These are phyloP conservation scores for Aspergillus fumigatus DNA, from an alignment of 2,329 filamentous ascomycete genomes.

Conservation along the genomic window DNA sequence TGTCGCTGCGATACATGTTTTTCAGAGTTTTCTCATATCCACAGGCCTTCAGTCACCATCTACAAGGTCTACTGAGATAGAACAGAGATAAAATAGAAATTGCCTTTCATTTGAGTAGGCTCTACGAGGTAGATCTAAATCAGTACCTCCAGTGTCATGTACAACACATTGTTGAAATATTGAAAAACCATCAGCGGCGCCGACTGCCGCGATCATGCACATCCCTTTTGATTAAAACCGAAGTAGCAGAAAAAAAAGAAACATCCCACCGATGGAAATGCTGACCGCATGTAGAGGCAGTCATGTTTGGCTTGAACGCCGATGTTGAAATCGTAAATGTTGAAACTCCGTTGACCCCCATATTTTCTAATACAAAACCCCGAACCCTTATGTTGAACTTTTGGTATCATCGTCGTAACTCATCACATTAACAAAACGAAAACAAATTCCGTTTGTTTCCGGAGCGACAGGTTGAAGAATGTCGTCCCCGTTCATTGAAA, in stretches of 20 bases:
- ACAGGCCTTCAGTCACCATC: not conserved
- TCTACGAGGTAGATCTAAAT: constrained; percentile 6
- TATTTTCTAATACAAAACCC: constrained; percentile 35
- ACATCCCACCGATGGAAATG: constrained; percentile 9
- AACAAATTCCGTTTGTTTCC: constrained; percentile 17
- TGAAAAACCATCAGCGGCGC: constrained; percentile 16
- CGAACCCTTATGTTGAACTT: constrained; percentile 41
- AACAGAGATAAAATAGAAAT: not conserved
- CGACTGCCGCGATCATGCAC: constrained; percentile 13
- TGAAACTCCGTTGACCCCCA: constrained; percentile 34
- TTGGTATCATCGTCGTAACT: constrained; percentile 41
- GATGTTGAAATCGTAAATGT: constrained; percentile 51
- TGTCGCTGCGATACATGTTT: no score
- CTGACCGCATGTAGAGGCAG: constrained; percentile 8
- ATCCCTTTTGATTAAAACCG: constrained; percentile 8
- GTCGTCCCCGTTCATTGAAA: constrained; percentile 26
- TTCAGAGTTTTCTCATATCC: no score
- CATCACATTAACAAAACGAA: constrained; percentile 29
- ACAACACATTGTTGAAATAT: constrained; percentile 36
- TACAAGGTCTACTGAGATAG: not conserved
- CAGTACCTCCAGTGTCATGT: constrained; percentile 15
- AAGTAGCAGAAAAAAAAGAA: constrained; percentile 10
- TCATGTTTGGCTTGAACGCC: constrained; percentile 27
- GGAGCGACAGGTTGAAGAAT: constrained; percentile 37
- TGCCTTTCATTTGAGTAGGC: constrained; percentile 5